Evolutionary conservation across 2,329 filamentous ascomycete genomes (phyloP), one percentile per base, ranked within the genome.

Genomic region (Penicillium sumatraense): DNA sequence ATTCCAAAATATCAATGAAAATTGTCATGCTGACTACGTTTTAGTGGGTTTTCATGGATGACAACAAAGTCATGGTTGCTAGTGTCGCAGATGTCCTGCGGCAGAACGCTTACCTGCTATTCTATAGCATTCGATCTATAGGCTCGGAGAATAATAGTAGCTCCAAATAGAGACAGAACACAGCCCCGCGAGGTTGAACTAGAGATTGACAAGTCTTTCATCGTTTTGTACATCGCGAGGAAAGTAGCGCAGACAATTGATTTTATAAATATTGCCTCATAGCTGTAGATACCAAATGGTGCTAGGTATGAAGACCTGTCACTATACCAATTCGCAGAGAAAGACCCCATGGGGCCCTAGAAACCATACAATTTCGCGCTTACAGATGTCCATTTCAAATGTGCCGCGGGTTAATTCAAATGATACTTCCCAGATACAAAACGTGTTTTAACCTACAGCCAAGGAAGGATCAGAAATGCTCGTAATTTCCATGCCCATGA

Each of bases 11-110:
- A 16, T 18, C n/a, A 16, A 18, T 27, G 9, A 9, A 9, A 18
- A 44, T 23, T 26, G 23, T 3, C 11, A 27, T 13, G 7, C 36
- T 50, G 47, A 49, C 38, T 10, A 13, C 23, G 23, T 70, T 58
- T 14, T 62, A 96, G 83, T 98, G 93, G 93, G 96, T 96, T 73
- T 86, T 90, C 52, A 97, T 97, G 75, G 96, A 98, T 68, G 93
- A 98, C 70, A 93, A 95, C 72, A 92, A 91, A 71, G 93, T 98
- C 21, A 90, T 93, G 58, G 71, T 93, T 53, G 93, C 91, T 2
- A 86, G 86, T 44, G 89, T 95, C 69, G 89, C 89, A 5, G 91
- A 97, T 56, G 93, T 98, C 3, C 81, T 98, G 38, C 84, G 84
- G 26, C 90, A 91, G 13, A 88, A 96, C 72, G 92, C 93, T 0